A percentile compares a stretch with the other conserved stretches of the same genome.
phyloP scores from a whole-genome alignment of 2,329 filamentous ascomycete species.

The Epichloe glyceriae region DNA sequence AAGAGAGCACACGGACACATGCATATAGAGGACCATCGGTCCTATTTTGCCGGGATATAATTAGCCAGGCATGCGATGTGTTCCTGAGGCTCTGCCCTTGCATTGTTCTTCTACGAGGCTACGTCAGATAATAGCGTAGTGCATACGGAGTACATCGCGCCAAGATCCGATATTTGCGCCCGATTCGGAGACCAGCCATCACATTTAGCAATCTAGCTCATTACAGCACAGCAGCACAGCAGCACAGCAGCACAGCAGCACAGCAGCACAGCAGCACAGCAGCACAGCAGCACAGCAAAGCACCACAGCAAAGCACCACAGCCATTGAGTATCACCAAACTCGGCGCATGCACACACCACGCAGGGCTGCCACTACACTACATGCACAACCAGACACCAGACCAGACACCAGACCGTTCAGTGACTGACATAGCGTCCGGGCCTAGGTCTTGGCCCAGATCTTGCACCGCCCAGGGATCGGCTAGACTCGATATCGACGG shows the following conservation, averaged over 20 bases:
- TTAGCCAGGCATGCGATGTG: too few species aligned
- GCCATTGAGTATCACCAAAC: neutral
- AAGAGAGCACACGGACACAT: constrained; percentile 1
- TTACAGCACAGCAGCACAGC: neutral
- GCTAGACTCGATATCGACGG: neutral
- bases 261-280: too few species aligned
- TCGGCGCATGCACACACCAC: neutral
- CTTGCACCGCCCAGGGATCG: neutral
- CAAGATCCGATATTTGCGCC: too few species aligned
- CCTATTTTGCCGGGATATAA: too few species aligned
- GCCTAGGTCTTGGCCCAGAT: neutral
- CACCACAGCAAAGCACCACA: neutral
- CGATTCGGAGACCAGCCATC: too few species aligned
- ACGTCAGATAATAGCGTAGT: neutral
- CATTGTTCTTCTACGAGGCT: neutral
- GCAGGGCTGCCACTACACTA: too few species aligned
- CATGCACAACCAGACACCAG: too few species aligned
- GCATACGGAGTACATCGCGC: too few species aligned
- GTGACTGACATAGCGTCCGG: too few species aligned
- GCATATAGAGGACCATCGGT: neutral
- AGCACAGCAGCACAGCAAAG: neutral
- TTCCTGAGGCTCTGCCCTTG: too few species aligned
- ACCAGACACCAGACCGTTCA: too few species aligned
- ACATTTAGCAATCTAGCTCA: neutral
- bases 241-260: neutral